phyloP scores from a whole-genome alignment of 139 green algal species.

The Chlorella sorokiniana region DNA sequence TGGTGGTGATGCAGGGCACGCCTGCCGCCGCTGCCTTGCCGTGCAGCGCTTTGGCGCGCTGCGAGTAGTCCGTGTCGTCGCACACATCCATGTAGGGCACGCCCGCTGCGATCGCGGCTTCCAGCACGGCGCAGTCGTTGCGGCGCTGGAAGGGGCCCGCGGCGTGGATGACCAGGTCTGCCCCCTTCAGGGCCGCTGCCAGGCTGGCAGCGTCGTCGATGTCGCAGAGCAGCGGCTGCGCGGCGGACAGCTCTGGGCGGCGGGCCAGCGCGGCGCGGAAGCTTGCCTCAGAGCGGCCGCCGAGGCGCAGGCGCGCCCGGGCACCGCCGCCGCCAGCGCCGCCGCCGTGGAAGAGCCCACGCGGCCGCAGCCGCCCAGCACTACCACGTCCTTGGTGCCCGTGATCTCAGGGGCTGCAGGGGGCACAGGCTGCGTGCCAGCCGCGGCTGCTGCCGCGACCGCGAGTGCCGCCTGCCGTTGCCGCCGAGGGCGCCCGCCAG shows the following conservation, averaged over 20 bases:
- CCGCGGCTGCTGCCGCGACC: neutral
- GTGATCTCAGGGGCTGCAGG: slow-evolving; percentile 2
- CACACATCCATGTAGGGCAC: slow-evolving; percentile 96
- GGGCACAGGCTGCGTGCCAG: neutral
- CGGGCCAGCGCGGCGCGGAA: slow-evolving; percentile 58
- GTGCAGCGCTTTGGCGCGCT: slow-evolving; percentile 60
- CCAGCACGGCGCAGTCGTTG: slow-evolving; percentile 55
- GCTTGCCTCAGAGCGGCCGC: slow-evolving; percentile 44
- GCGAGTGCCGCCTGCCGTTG: neutral
- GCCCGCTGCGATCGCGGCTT: slow-evolving; percentile 73
- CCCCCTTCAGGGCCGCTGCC: slow-evolving; percentile 1
- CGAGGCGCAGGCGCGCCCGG: slow-evolving; percentile 61
- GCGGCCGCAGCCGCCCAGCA: slow-evolving; percentile 83
- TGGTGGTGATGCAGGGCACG: slow-evolving; percentile 88
- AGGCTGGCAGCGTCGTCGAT: slow-evolving; percentile 55
- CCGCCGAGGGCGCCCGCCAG: neutral
- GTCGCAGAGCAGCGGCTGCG: slow-evolving; percentile 46
- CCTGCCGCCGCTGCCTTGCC: slow-evolving; percentile 70
- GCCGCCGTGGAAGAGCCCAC: slow-evolving; percentile 82
- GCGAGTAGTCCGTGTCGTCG: slow-evolving; percentile 79
- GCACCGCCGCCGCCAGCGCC: slow-evolving; percentile 63
- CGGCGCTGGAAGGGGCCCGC: slow-evolving; percentile 94
- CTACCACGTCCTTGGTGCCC: slow-evolving; percentile 39
- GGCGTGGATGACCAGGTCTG: slow-evolving; percentile 68
- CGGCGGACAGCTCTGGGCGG: slow-evolving; percentile 61